A percentile compares a stretch with the other conserved stretches of the same genome.
Evolutionary conservation across 2,329 filamentous ascomycete species (phyloP).

Genomic region (Phialophora expanda): DNA sequence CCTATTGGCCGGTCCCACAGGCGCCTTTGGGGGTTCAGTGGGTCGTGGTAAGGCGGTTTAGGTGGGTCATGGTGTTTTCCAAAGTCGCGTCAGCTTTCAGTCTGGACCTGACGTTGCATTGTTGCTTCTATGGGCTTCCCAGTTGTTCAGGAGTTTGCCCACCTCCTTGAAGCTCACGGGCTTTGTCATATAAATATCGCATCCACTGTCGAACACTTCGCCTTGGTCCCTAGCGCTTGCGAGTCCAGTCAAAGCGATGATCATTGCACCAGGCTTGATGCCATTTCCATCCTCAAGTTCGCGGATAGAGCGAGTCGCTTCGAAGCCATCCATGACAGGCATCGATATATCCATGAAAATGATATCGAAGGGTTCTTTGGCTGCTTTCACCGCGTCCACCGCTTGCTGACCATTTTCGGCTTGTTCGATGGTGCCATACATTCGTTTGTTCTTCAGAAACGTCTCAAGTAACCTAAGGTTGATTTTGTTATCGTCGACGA

Average conservation of each 20-base stretch:
- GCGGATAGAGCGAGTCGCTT: slow-evolving; percentile 53
- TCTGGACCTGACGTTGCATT: background rate
- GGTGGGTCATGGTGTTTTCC: background rate
- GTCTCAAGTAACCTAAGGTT: slow-evolving; percentile 49
- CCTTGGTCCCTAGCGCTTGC: slow-evolving; percentile 43
- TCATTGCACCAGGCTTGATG: slow-evolving; percentile 35
- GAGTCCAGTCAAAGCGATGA: slow-evolving; percentile 47
- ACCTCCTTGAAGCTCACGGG: slow-evolving; percentile 47
- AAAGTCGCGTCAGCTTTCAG: background rate
- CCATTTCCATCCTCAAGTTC: slow-evolving; percentile 38
- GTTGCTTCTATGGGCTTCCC: slow-evolving; percentile 27
- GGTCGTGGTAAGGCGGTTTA: background rate
- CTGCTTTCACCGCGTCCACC: slow-evolving; percentile 44
- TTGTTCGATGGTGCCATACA: slow-evolving; percentile 46
- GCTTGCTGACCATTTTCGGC: slow-evolving; percentile 49
- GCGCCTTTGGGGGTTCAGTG: background rate
- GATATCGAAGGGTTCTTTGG: slow-evolving; percentile 44
- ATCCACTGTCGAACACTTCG: slow-evolving; percentile 45
- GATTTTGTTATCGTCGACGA: slow-evolving; percentile 53
- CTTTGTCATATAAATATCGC: slow-evolving; percentile 47
- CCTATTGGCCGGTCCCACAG: background rate
- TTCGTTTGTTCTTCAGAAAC: slow-evolving; percentile 45
- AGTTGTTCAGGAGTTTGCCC: slow-evolving; percentile 44
- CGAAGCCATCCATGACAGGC: slow-evolving; percentile 55
- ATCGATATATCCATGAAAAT: slow-evolving; percentile 57